A percentile compares a stretch with the other conserved stretches of the same genome.
phyloP scores from a whole-genome alignment of 148 eudicot genomes.

The Persicaria maculosa region DNA sequence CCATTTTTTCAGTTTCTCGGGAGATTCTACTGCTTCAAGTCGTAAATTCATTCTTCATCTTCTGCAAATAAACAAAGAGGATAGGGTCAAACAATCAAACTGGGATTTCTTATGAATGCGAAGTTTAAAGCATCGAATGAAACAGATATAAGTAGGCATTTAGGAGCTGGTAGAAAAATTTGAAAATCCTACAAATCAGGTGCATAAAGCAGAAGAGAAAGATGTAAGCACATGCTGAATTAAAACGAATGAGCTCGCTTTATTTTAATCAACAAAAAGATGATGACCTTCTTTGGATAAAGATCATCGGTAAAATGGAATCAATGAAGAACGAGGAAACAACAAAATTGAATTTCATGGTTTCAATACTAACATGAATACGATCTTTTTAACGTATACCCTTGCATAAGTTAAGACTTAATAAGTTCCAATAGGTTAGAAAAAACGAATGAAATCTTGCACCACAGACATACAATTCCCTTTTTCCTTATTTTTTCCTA shows the following conservation, averaged over 20 bases:
- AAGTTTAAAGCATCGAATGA: not conserved
- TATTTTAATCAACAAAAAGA: not conserved
- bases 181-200: not conserved
- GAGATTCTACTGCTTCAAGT: not conserved
- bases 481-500: not conserved
- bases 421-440: too few species aligned
- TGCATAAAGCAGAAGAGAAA: not conserved
- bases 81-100: not conserved
- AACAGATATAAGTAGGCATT: not conserved
- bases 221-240: not conserved
- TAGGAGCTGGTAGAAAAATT: not conserved
- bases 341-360: not conserved
- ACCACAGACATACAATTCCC: not conserved
- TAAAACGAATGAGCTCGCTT: not conserved
- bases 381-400: too few species aligned
- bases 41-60: not conserved
- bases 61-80: not conserved
- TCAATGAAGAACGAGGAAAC: not conserved
- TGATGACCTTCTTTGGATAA: not conserved
- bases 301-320: not conserved
- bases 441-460: not conserved
- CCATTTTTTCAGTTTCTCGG: conserved; percentile 7
- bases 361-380: not conserved
- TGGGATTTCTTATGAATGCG: not conserved
- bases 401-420: too few species aligned